Base-by-base conservation (phyloP, 2,329 filamentous ascomycete genomes). In the Knoxdaviesia proteae region DNA sequence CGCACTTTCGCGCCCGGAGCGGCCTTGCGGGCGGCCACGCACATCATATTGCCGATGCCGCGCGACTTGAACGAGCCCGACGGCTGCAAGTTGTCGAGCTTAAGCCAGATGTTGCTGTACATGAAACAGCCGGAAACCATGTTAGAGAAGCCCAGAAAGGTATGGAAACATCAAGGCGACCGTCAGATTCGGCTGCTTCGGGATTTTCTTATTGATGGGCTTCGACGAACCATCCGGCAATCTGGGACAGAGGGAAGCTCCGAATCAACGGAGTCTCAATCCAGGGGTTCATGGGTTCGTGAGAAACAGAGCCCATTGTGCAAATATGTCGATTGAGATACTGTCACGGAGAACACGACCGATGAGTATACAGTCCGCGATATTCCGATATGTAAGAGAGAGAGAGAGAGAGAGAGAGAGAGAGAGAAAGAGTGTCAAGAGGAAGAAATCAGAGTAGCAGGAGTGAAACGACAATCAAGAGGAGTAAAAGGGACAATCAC, bases 51-150 rank as follows among this genome's bases (percentile, higher is more conserved):
- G 50, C 80, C 80, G 49, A 87, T 74, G 44, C 79, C 81, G 51
- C 73, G 69, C 38, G 80, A 86, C 58, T 90, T 88, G 73, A 90
- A 92, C 10, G 80, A 86, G 48, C 80, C 80, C 6, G 78, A 80
- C 6, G 83, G 84, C 56, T 92, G 84, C 45, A 83, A 67, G 53
- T 78, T 81, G 51, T 90, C 83, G 45, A 88, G 72, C 58, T 90
- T 90, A 53, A 90, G 74, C 57, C 79, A 83, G 60, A 90, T 72
- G 61, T 79, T 75, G 64, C 80, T 67, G 47, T 37, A 10, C 7
- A 32, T 9, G 29, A 36, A 6, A n/a, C 11, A 41, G 32, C 43
- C 38, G 30, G 32, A 32, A 33, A 10, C 4, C 9, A 30, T 6
- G 35, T 30, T 7, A 31, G 34, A 30, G 8, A 6, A n/a, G 34